phyloP scores from a whole-genome alignment of 2,329 filamentous ascomycete genomes.

The Emericellopsis cladophorae region DNA sequence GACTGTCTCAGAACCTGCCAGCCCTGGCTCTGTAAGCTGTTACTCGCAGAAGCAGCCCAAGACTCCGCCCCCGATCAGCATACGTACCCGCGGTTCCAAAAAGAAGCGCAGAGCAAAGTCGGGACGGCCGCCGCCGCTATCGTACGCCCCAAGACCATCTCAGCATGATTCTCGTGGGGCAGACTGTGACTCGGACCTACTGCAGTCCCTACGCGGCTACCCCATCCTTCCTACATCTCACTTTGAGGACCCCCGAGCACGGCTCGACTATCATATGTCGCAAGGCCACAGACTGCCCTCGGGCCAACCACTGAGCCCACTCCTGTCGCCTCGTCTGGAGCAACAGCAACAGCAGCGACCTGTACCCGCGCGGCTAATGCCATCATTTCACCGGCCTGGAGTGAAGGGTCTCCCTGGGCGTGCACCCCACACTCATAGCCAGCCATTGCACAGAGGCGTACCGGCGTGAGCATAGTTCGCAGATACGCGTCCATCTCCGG shows the following conservation, averaged over 20 bases:
- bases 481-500: constrained; percentile 2
- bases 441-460: constrained; percentile 39
- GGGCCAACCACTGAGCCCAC: neutral
- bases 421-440: constrained; percentile 45
- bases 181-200: neutral
- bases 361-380: neutral
- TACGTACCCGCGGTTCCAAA: constrained; percentile 24
- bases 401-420: constrained; percentile 17
- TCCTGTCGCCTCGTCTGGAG: neutral
- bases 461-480: constrained; percentile 38
- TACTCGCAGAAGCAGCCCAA: constrained; percentile 8
- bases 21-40: neutral
- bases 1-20: constrained; percentile 3
- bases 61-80: constrained; percentile 27
- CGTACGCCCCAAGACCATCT: neutral
- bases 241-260: neutral
- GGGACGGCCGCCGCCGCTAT: constrained; percentile 1
- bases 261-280: neutral
- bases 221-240: neutral
- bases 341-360: neutral
- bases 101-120: constrained; percentile 2
- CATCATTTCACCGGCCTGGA: constrained; percentile 3
- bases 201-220: constrained; percentile 1
- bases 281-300: neutral
- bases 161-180: neutral